Evolutionary conservation across 805 yeast species (phyloP).

Genomic region (Priceomyces medius): DNA sequence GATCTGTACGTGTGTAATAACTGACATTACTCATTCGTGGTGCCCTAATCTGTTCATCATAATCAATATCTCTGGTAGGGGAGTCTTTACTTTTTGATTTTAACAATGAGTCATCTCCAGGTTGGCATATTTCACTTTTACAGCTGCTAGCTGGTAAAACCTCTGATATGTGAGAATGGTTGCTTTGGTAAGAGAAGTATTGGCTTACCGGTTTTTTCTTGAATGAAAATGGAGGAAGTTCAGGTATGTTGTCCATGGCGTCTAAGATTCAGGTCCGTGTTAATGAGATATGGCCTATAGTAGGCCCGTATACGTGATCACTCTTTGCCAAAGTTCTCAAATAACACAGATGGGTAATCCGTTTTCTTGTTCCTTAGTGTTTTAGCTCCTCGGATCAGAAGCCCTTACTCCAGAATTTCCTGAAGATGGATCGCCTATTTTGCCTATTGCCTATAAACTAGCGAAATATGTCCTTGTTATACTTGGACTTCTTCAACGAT

Average conservation of each 20-base stretch:
- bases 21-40: conserved; percentile 48
- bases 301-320: too few species aligned
- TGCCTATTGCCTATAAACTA: too few species aligned
- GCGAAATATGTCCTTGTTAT: too few species aligned
- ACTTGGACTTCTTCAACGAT: too few species aligned
- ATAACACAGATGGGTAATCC: too few species aligned
- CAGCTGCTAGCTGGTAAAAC: conserved; percentile 17
- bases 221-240: conserved; percentile 29
- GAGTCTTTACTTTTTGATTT: not conserved
- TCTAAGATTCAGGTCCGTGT: too few species aligned
- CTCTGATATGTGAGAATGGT: conserved; percentile 27
- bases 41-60: conserved; percentile 55
- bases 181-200: conserved; percentile 4
- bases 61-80: conserved; percentile 30
- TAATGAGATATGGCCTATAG: too few species aligned
- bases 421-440: too few species aligned
- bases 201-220: conserved; percentile 27
- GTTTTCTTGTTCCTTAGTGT: too few species aligned
- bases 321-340: too few species aligned
- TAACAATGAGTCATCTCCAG: not conserved
- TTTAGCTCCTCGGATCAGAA: too few species aligned
- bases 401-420: too few species aligned
- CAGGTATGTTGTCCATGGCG: conserved; percentile 3
- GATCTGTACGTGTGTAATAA: conserved; percentile 21
- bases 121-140: not conserved